These are phyloP conservation scores for Phoma herbarum DNA, from an alignment of 2,329 filamentous ascomycete genomes.

Conservation along the genomic window DNA sequence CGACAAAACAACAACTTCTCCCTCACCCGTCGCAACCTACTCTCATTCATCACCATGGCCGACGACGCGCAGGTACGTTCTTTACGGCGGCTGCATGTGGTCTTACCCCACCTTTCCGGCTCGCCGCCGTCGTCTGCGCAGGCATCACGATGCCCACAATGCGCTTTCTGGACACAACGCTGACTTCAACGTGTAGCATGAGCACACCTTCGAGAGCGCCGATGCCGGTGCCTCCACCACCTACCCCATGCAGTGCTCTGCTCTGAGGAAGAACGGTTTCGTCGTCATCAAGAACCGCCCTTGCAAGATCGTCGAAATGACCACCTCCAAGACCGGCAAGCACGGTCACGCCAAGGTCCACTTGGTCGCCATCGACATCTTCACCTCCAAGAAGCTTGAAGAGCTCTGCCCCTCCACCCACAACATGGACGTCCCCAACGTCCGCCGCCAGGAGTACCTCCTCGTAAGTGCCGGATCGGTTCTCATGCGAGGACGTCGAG, in stretches of 20 bases:
- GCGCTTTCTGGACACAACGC: constrained; percentile 12
- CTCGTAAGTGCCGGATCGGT: constrained; percentile 73
- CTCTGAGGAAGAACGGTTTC: constrained; percentile 98
- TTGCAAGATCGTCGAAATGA: constrained; percentile 99
- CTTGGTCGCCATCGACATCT: constrained; percentile 97
- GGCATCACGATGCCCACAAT: constrained; percentile 27
- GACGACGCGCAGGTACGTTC: constrained; percentile 71
- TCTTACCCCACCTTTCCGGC: constrained; percentile 51
- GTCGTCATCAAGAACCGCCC: constrained; percentile 98
- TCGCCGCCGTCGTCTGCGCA: constrained; percentile 43
- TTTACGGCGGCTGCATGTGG: constrained; percentile 34
- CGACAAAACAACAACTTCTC: constrained; percentile 41
- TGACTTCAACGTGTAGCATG: constrained; percentile 54
- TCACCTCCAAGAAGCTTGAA: constrained; percentile 99
- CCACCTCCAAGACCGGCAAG: constrained; percentile 99
- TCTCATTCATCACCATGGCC: constrained; percentile 66
- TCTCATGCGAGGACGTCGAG: constrained; percentile 12
- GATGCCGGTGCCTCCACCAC: constrained; percentile 96
- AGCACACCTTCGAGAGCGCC: constrained; percentile 85
- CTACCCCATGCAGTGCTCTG: constrained; percentile 99
- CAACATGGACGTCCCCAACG: constrained; percentile 98
- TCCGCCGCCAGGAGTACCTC: constrained; percentile 89
- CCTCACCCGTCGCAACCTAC: constrained; percentile 46
- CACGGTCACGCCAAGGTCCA: constrained; percentile 99
- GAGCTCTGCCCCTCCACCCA: constrained; percentile 97